Base-by-base conservation (phyloP, 163 green algal genomes). In the Picocystis sp. region DNA sequence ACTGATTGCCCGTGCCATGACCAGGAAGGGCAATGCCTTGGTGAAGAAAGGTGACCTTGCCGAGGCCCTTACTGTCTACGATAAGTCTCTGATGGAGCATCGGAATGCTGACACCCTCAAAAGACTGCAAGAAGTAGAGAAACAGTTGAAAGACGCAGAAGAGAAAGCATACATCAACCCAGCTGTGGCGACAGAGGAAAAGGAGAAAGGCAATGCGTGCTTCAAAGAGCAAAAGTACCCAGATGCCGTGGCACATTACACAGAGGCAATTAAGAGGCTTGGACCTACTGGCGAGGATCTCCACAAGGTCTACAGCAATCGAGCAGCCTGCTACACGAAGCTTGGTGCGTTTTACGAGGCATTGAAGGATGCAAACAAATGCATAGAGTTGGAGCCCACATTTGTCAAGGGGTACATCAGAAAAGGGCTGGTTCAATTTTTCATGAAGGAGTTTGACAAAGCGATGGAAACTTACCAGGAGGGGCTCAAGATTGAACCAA, bases 311-410 rank as follows among this genome's bases (percentile, higher is more conserved):
- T 94, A 81, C 82, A 83, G 63, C 70, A 99, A 99, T 76, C 71
- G 92, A 19, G 79, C 88, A 1, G 90, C 90, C 17, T 95, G 80
- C 72, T 99, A 95, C 79, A 94, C 87, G 52, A 99, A 99, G 79
- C 77, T 99, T 13, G 78, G 76, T 2, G 88, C 90, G 5, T 83
- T 89, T 66, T 78, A 76, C 15, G 90, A 97, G 57, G 89, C 77
- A 10, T 53, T 85, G 47, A 91, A 92, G 69, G 86, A 93, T 44
- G 88, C 87, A 0, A 77, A 94, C 51, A 82, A 89, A 66, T 96
- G 87, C 74, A 94, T 98, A 25, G 72, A 82, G 60, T 73, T 98
- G 22, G 73, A 79, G 25, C 90, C 91, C 14, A 64, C 72, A 43
- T 99, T 96, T 57, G 64, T 56, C 33, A 97, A 95, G 79, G 90